phyloP scores from a whole-genome alignment of 495 filamentous ascomycete genomes.

The Tuber melanosporum region DNA sequence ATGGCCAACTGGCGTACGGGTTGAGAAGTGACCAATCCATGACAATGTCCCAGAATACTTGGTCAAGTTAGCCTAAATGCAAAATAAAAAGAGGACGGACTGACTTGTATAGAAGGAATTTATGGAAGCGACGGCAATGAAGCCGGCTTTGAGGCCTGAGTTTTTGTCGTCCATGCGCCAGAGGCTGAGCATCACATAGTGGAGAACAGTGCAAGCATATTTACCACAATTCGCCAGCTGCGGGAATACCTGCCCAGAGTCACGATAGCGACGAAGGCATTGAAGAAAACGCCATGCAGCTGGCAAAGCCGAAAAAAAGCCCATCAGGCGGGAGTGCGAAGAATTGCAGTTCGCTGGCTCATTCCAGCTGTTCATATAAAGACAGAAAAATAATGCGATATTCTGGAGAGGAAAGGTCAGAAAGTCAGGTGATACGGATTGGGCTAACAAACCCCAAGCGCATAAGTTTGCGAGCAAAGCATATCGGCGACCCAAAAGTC shows the following conservation, averaged over 20 bases:
- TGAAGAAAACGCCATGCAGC: slow-evolving; percentile 84
- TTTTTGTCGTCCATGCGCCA: slow-evolving; percentile 65
- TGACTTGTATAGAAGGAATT: slow-evolving; percentile 76
- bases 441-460: slow-evolving; percentile 63
- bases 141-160: slow-evolving; percentile 55
- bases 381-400: slow-evolving; percentile 86
- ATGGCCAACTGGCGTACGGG: slow-evolving; percentile 58
- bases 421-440: neutral
- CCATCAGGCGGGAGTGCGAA: slow-evolving; percentile 70
- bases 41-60: slow-evolving; percentile 85
- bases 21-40: slow-evolving; percentile 93
- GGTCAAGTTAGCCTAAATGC: slow-evolving; percentile 11
- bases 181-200: slow-evolving; percentile 66
- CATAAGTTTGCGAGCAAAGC: slow-evolving; percentile 89
- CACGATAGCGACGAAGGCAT: slow-evolving; percentile 80
- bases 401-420: slow-evolving; percentile 53
- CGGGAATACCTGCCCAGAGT: slow-evolving; percentile 81
- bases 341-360: slow-evolving; percentile 75
- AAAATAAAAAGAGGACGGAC: slow-evolving; percentile 32
- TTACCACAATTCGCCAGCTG: slow-evolving; percentile 90
- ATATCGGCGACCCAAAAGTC: slow-evolving; percentile 98
- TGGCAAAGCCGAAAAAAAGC: slow-evolving; percentile 78
- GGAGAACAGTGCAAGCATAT: slow-evolving; percentile 76
- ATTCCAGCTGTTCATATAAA: slow-evolving; percentile 71
- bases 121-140: slow-evolving; percentile 69